phyloP scores from a whole-genome alignment of 2,329 filamentous ascomycete genomes.

The Colletotrichum melonis region DNA sequence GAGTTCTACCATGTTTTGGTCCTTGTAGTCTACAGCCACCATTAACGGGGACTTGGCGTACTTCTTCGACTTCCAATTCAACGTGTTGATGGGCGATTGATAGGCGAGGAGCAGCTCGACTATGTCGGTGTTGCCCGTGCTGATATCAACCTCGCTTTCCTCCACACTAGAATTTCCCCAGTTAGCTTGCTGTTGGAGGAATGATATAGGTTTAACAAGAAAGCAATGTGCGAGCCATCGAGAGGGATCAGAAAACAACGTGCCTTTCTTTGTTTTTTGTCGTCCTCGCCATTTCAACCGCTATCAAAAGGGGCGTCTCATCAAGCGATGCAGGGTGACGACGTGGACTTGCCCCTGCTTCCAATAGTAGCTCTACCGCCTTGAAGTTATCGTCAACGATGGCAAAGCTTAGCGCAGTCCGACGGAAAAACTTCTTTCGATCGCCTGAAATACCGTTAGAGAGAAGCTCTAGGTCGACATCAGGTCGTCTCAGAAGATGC shows the following conservation, averaged over 20 bases:
- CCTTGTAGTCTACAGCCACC: constrained; percentile 7
- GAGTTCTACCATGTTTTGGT: constrained; percentile 35
- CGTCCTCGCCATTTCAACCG: not conserved
- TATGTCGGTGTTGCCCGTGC: constrained; percentile 21
- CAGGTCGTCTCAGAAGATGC: constrained; percentile 12
- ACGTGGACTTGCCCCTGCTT: constrained; percentile 38
- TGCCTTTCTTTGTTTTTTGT: not conserved
- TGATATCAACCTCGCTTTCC: not conserved
- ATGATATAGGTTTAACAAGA: not conserved
- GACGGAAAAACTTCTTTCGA: not conserved
- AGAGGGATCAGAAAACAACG: not conserved
- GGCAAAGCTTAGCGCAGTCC: constrained; percentile 38
- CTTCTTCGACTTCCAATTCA: constrained; percentile 1
- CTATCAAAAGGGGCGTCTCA: constrained; percentile 13
- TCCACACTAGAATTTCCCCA: not conserved
- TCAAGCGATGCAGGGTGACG: constrained; percentile 4
- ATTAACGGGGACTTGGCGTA: constrained; percentile 25
- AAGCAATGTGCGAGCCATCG: not conserved
- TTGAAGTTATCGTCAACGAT: constrained; percentile 30
- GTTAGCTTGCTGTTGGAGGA: not conserved
- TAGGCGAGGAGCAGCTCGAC: constrained; percentile 27
- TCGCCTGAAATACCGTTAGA: not conserved
- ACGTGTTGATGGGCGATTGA: constrained; percentile 20
- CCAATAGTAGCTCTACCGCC: constrained; percentile 36
- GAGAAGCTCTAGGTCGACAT: constrained; percentile 22